Conservation (phyloP, 352 stramenopile species). For the Phytophthora parvispora region DNA sequence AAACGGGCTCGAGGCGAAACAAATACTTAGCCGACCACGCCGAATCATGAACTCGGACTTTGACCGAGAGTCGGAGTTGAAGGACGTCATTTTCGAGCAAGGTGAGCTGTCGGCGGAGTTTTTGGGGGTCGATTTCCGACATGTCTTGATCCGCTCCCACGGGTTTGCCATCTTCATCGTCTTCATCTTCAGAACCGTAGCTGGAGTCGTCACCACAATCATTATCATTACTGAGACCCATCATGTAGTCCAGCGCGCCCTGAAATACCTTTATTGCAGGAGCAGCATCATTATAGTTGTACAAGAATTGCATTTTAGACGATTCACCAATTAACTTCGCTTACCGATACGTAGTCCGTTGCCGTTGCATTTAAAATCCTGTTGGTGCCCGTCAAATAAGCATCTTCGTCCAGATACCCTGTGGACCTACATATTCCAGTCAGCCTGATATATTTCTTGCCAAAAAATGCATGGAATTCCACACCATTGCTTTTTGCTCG, state of each 20-base stretch:
- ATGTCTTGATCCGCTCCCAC: neutral
- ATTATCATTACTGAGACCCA: neutral
- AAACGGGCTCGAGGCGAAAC: neutral
- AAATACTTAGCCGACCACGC: constrained; percentile 9
- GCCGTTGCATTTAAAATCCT: constrained; percentile 1
- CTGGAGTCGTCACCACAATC: neutral
- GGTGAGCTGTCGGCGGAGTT: constrained; percentile 6
- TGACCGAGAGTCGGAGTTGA: constrained; percentile 5
- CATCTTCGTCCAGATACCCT: constrained; percentile 7
- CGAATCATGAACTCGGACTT: constrained; percentile 5
- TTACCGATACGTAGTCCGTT: constrained; percentile 13
- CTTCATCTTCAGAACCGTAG: neutral
- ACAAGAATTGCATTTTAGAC: no score
- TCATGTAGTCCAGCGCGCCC: constrained; percentile 11
- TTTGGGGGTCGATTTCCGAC: neutral
- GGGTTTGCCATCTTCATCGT: neutral
- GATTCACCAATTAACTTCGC: neutral
- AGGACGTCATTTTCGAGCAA: constrained; percentile 2
- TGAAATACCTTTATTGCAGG: constrained; percentile 8
- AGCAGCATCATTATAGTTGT: no score
- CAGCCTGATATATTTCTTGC: neutral
- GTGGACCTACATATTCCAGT: constrained; percentile 2
- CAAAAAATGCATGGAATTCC: neutral
- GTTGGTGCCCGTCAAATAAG: constrained; percentile 16
- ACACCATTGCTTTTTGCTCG: constrained; percentile 20